Base-by-base conservation (phyloP, 345 rosid genomes). In the Citropsis articulata region DNA sequence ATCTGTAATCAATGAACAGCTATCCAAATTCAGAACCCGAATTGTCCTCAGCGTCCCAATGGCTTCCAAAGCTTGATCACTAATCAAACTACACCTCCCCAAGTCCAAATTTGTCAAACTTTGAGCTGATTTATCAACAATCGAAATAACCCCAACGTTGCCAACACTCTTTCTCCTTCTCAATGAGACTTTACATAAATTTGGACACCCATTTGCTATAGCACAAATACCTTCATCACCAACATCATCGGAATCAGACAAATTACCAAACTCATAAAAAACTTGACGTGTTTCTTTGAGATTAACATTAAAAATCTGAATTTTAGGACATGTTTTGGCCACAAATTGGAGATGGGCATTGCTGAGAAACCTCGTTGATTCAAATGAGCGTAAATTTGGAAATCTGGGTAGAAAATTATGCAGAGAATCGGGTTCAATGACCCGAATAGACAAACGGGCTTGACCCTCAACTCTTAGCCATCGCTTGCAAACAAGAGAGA, bases 381-480 rank as follows among this genome's bases (percentile, higher is more conserved):
- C 76, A 56, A 88, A 79, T 1, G 38, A 22, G 40, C 67, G 27
- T 45, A 88, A 38, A 64, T 83, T 88, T 56, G 90, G 89, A 84
- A 86, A 88, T 77, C 90, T 86, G 66, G 85, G 84, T n/a, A 84
- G 61, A 79, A 81, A 86, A 31, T 25, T 48, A 2, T 28, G 86
- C 2, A 88, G 77, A 25, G 75, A 79, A 57, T 84, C 85, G 24
- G 84, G 81, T 10, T 81, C 83, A 16, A 79, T 69, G 76, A 88
- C 84, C n/a, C 87, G 86, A 70, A 86, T 84, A 38, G 80, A 77
- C 35, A 45, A 65, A 19, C 89, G 87, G 28, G 67, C 77, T 38
- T 33, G 70, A 55, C 90, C 87, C 56, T 88, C 90, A 14, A 82
- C 82, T 66, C 83, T 61, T 21, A 79, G 84, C 90, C 90, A 88